These are phyloP conservation scores for Vitis hybrid DNA, from an alignment of 177 flowering plant species.

Conservation along the genomic window DNA sequence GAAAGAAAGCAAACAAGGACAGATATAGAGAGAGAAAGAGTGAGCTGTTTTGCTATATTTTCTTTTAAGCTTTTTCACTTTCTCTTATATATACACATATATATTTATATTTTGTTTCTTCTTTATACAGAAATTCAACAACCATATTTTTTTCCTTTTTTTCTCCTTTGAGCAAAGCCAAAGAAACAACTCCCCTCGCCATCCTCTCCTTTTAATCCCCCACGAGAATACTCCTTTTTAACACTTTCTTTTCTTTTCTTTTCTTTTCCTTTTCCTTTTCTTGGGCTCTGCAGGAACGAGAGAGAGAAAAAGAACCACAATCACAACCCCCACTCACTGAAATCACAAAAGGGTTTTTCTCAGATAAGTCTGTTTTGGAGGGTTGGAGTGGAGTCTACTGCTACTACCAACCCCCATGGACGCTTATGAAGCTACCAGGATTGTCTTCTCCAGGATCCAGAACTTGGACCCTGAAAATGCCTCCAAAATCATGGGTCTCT, in stretches of 20 bases:
- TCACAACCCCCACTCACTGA: not conserved
- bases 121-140: slow-evolving; percentile 29
- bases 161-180: slow-evolving; percentile 22
- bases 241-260: slow-evolving; percentile 4
- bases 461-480: slow-evolving; percentile 82
- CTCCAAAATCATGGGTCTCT: slow-evolving; percentile 80
- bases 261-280: slow-evolving; percentile 6
- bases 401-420: slow-evolving; percentile 50
- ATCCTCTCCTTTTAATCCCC: slow-evolving; percentile 18
- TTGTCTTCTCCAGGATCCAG: slow-evolving; percentile 76
- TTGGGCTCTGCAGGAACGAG: slow-evolving; percentile 22
- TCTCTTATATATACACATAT: not conserved
- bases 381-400: slow-evolving; percentile 6
- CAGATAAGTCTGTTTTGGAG: not conserved
- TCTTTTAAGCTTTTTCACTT: slow-evolving; percentile 1
- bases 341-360: not conserved
- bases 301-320: slow-evolving; percentile 13
- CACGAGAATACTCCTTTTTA: slow-evolving; percentile 35
- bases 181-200: not conserved
- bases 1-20: not conserved
- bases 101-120: not conserved
- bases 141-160: slow-evolving; percentile 4
- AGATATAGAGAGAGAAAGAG: not conserved
- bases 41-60: slow-evolving; percentile 7
- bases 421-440: slow-evolving; percentile 79